Conservation (phyloP, 768 basidiomycete genomes). For the Boletus barrowsii region DNA sequence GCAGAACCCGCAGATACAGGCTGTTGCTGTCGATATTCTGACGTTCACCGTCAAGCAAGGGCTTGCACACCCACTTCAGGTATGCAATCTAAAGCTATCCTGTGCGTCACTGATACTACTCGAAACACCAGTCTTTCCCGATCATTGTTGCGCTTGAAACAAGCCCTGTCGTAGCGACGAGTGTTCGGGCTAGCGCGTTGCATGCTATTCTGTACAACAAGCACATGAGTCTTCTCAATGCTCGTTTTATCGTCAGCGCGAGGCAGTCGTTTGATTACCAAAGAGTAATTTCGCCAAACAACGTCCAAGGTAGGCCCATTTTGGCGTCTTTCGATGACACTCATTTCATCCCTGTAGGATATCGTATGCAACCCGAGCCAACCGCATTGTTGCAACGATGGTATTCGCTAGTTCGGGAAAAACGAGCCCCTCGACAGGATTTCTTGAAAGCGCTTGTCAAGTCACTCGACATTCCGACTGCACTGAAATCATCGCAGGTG, state of each 20-base stretch:
- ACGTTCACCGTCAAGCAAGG: slow-evolving; percentile 94
- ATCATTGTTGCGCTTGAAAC: slow-evolving; percentile 94
- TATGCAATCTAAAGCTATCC: slow-evolving; percentile 31
- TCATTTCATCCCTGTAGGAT: slow-evolving; percentile 44
- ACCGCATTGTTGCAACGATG: slow-evolving; percentile 81
- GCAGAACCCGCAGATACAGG: slow-evolving; percentile 65
- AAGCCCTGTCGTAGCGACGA: slow-evolving; percentile 55
- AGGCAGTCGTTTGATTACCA: slow-evolving; percentile 84
- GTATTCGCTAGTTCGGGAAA: slow-evolving; percentile 93
- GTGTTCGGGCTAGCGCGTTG: slow-evolving; percentile 73
- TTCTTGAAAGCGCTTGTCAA: slow-evolving; percentile 82
- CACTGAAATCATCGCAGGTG: slow-evolving; percentile 58
- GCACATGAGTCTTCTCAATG: slow-evolving; percentile 85
- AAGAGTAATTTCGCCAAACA: slow-evolving; percentile 45
- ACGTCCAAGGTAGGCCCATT: slow-evolving; percentile 49
- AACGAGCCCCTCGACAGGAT: slow-evolving; percentile 79
- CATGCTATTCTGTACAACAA: slow-evolving; percentile 84
- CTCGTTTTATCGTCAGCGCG: slow-evolving; percentile 79
- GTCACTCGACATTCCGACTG: slow-evolving; percentile 71
- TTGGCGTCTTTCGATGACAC: not conserved
- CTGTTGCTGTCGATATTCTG: slow-evolving; percentile 84
- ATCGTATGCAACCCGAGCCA: slow-evolving; percentile 59
- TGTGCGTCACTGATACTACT: not conserved
- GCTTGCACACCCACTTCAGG: slow-evolving; percentile 90
- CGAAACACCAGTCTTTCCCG: slow-evolving; percentile 71